Evolutionary conservation across 1,284 basidiomycete genomes (phyloP).

Genomic region (Tilletiaria anomala): DNA sequence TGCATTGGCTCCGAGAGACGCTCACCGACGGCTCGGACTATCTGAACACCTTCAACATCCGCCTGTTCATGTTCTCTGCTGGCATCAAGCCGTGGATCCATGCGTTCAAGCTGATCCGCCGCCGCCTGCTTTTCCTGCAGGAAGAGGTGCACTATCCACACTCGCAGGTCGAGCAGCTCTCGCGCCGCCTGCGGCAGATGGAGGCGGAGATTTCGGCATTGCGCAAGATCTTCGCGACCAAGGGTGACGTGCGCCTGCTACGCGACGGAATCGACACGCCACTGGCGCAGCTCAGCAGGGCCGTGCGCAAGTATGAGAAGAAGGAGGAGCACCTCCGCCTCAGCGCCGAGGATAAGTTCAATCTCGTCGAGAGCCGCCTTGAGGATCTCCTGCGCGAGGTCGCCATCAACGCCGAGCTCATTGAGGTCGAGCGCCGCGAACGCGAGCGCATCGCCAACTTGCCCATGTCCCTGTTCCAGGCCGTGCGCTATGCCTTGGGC

Average conservation of each 20-base stretch:
- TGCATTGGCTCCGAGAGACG: slow-evolving; percentile 32
- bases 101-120: slow-evolving; percentile 12
- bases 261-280: slow-evolving; percentile 35
- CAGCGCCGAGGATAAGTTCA: slow-evolving; percentile 28
- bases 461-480: slow-evolving; percentile 4
- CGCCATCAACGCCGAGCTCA: slow-evolving; percentile 34
- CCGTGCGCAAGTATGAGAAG: slow-evolving; percentile 31
- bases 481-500: background rate
- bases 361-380: slow-evolving; percentile 24
- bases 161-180: slow-evolving; percentile 33
- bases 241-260: slow-evolving; percentile 33
- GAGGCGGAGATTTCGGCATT: slow-evolving; percentile 31
- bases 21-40: slow-evolving; percentile 33
- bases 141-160: slow-evolving; percentile 33
- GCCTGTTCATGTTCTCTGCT: slow-evolving; percentile 38
- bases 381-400: slow-evolving; percentile 30
- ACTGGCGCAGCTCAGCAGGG: slow-evolving; percentile 31
- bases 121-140: slow-evolving; percentile 30
- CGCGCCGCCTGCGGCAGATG: slow-evolving; percentile 25
- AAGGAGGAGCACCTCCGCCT: slow-evolving; percentile 29
- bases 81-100: slow-evolving; percentile 38
- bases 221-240: slow-evolving; percentile 26
- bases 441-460: slow-evolving; percentile 17
- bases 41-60: slow-evolving; percentile 37
- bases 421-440: slow-evolving; percentile 28